These are phyloP conservation scores for Borealophlyctis nickersoniae DNA, from an alignment of 192 early-diverging fungal species.

Conservation along the genomic window DNA sequence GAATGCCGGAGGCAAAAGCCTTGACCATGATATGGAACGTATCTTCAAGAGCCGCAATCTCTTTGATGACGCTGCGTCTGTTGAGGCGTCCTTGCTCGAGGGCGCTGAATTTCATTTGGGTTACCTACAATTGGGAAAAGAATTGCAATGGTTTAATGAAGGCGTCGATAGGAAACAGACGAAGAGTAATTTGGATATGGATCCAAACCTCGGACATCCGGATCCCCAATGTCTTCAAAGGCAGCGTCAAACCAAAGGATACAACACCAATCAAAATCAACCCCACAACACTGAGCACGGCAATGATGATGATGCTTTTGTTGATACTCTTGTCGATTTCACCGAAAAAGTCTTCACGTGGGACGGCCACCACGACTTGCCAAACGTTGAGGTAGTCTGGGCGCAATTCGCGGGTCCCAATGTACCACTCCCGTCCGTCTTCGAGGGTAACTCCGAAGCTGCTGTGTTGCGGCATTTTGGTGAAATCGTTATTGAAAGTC, in stretches of 20 bases:
- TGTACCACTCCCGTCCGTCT: conserved; percentile 11
- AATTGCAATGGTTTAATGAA: no score
- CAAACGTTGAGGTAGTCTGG: neutral
- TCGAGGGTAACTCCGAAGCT: neutral
- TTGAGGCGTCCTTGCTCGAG: neutral
- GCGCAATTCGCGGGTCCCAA: neutral
- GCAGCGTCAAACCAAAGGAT: conserved; percentile 1
- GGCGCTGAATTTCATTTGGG: conserved; percentile 9
- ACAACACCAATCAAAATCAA: neutral
- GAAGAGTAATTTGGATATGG: no score
- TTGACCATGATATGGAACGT: conserved; percentile 10
- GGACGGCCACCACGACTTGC: conserved; percentile 11
- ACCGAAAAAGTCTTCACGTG: conserved; percentile 12
- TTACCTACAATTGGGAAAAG: no score
- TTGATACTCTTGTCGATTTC: conserved; percentile 13
- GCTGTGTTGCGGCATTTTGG: neutral
- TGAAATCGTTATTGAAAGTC: neutral
- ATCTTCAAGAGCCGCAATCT: conserved; percentile 4
- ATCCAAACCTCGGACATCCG: conserved; percentile 7
- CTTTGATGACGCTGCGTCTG: conserved; percentile 2
- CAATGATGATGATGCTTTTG: conserved; percentile 12
- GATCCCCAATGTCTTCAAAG: neutral
- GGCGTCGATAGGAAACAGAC: no score
- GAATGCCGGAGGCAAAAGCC: conserved; percentile 7
- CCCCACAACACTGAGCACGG: neutral